Percentiles rank a stretch among this genome's conserved stretches.
These are phyloP conservation scores for Pisolithus tinctorius DNA, from an alignment of 768 basidiomycete genomes.

Conservation along the genomic window DNA sequence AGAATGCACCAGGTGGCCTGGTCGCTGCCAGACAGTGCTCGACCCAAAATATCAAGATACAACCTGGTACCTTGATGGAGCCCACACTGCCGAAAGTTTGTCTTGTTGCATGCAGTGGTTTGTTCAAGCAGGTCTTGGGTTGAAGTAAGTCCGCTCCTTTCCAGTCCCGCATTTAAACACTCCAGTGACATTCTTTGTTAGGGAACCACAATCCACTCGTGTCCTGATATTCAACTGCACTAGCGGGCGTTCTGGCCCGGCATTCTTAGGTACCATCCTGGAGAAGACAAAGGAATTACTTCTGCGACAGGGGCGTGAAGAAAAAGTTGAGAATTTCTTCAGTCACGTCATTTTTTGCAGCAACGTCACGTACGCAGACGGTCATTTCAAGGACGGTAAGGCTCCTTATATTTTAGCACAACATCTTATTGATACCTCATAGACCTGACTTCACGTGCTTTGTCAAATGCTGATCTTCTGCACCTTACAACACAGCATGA, in stretches of 20 bases:
- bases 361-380: constrained; percentile 90
- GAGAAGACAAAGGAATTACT: constrained; percentile 45
- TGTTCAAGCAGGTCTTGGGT: constrained; percentile 48
- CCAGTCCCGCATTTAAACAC: background rate
- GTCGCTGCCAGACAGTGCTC: constrained; percentile 79
- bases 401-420: background rate
- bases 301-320: constrained; percentile 30
- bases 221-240: constrained; percentile 95
- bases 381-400: constrained; percentile 85
- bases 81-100: constrained; percentile 90
- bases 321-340: constrained; percentile 49
- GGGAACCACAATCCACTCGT: constrained; percentile 31
- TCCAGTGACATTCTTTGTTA: background rate
- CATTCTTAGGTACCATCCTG: constrained; percentile 60
- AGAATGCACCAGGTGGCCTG: constrained; percentile 78
- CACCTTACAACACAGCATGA: constrained; percentile 71
- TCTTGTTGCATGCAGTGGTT: constrained; percentile 88
- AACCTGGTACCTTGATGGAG: constrained; percentile 93
- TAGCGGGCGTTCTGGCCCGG: constrained; percentile 72
- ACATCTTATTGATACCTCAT: constrained; percentile 2
- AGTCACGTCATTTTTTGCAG: constrained; percentile 90
- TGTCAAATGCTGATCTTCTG: constrained; percentile 54
- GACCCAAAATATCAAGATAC: constrained; percentile 48
- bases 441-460: constrained; percentile 76
- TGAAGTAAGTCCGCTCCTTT: constrained; percentile 24